These are phyloP conservation scores for Monilinia fructigena DNA, from an alignment of 2,329 filamentous ascomycete species.

Conservation along the genomic window DNA sequence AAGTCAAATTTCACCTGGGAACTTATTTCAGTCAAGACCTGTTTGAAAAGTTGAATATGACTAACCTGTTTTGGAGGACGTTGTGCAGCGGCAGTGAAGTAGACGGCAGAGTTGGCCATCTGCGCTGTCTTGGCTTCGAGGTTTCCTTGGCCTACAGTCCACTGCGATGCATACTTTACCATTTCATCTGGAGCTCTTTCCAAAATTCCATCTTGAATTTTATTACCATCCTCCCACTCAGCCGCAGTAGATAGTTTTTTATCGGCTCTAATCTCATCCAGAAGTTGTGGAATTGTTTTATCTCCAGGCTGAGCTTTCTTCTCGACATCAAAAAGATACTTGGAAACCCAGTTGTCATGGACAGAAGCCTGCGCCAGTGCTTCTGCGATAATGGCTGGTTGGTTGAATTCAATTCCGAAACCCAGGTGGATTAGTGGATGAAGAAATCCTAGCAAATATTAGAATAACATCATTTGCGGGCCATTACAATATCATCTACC, in stretches of 20 bases:
- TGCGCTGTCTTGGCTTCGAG: conserved; percentile 55
- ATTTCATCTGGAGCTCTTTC: conserved; percentile 62
- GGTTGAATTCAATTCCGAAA: conserved; percentile 78
- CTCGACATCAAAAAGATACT: conserved; percentile 56
- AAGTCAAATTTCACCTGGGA: conserved; percentile 73
- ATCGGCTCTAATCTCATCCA: conserved; percentile 58
- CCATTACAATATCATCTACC: conserved; percentile 44
- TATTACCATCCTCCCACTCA: conserved; percentile 56
- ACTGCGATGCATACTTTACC: conserved; percentile 58
- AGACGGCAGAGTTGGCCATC: conserved; percentile 66
- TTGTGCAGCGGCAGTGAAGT: conserved; percentile 53
- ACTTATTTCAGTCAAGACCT: not conserved
- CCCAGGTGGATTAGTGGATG: conserved; percentile 85
- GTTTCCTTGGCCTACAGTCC: conserved; percentile 53
- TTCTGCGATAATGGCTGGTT: conserved; percentile 78
- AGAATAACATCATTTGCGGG: not conserved
- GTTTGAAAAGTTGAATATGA: not conserved
- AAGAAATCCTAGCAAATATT: conserved; percentile 54
- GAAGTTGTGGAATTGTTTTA: conserved; percentile 55
- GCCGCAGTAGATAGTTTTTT: conserved; percentile 56
- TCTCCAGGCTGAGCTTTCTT: conserved; percentile 44
- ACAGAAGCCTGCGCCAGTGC: conserved; percentile 74
- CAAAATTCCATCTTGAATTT: conserved; percentile 68
- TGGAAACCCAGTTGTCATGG: conserved; percentile 55
- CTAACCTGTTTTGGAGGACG: conserved; percentile 54